Base-by-base conservation (phyloP, 805 yeast genomes). In the Ogataea paraovalis region DNA sequence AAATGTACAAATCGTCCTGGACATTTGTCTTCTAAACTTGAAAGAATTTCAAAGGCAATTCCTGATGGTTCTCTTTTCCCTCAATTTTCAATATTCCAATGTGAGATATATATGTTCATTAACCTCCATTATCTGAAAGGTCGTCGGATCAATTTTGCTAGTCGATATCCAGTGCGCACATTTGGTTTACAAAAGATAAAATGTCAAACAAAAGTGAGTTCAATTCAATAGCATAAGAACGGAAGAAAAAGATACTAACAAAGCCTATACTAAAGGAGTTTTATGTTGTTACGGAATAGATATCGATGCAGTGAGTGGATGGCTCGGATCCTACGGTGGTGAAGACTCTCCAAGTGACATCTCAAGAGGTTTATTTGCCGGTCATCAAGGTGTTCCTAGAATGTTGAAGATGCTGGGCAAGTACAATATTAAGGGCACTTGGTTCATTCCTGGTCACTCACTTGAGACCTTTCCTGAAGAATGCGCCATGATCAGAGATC, bases 261-360 rank as follows among this genome's bases (percentile, higher is more conserved):
- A 12, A 10, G 5, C 12, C 12, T 12, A 7, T 30, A 12, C 13
- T 30, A 14, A 30, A 65, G 67, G 68, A 46, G 67, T 66, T 45
- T 55, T 65, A 19, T 63, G 68, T 48, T 60, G 66, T 45, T 67
- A 67, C 46, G 71, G 71, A 39, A 66, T 67, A 38, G 71, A 67
- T 43, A 65, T 67, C 33, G 71, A 67, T 49, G 71, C 71, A 7
- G 71, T 67, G 25, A 59, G 67, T 13, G 70, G 69, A 2, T 67
- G 71, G 71, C 56, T 67, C 18, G 70, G 70, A 8, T 63, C 71
- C 3, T 66, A 66, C 50, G 70, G 70, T 13, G 71, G 71, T 14
- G 67, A 64, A 49, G 70, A 67, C 45, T 61, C 67, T 16, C 58
- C 63, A 21, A 66, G 61, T 50, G 71, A 67, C 45, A 64, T 67